Evolutionary conservation across 2,329 filamentous ascomycete genomes (phyloP).

Genomic region (Trichoderma polysporum): DNA sequence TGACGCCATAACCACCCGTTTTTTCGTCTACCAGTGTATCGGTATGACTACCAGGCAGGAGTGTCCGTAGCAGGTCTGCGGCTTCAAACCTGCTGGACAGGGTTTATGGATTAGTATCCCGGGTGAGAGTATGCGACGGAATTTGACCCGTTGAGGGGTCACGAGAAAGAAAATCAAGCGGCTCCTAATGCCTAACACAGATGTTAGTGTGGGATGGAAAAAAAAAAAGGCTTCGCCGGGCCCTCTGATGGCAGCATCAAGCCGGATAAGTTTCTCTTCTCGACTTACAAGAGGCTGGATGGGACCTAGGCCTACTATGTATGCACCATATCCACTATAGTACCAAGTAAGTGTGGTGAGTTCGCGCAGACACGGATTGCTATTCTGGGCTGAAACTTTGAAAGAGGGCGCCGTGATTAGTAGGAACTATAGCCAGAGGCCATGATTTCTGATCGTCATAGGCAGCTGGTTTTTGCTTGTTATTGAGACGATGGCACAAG

Average conservation of each 20-base stretch:
- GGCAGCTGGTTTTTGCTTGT: neutral
- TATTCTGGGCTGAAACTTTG: neutral
- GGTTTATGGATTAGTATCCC: neutral
- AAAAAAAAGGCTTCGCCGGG: neutral
- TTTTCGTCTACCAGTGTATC: neutral
- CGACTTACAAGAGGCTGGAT: neutral
- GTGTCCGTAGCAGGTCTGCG: neutral
- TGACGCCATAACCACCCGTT: slow-evolving; percentile 10
- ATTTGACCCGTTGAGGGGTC: neutral
- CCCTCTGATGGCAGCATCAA: neutral
- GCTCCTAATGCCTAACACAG: neutral
- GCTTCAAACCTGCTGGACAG: neutral
- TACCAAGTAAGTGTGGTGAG: neutral
- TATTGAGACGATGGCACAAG: neutral
- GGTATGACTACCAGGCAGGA: neutral
- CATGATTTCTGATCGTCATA: neutral
- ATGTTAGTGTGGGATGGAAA: neutral
- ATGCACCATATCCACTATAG: too few relatives aligned
- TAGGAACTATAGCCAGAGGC: neutral
- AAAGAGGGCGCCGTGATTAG: neutral
- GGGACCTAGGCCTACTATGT: neutral
- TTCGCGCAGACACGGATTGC: neutral
- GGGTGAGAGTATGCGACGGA: neutral
- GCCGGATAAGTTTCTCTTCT: neutral
- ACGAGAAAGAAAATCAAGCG: neutral